Evolutionary conservation across 1,284 basidiomycete species (phyloP), one percentile per base, ranked within the genome.

Genomic region (Garcileccinum viscosum): DNA sequence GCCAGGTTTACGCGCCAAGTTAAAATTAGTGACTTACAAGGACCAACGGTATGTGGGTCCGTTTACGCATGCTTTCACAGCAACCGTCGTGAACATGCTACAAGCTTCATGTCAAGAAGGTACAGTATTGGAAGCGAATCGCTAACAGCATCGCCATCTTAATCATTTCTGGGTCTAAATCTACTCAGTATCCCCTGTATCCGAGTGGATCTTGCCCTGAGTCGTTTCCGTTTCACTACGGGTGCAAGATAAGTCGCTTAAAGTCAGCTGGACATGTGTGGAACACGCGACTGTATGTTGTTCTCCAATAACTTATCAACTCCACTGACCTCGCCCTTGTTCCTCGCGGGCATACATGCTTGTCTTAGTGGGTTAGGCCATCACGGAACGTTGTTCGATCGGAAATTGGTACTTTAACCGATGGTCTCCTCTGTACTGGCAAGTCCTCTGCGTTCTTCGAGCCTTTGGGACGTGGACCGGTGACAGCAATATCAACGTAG

Each of bases 21-120:
- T 35, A 1, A 59, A 71, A 68, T 4, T 27, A 50, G 47, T 15
- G 24, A 73, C 64, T 70, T 37, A 75, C 75, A 73, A 30, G 59
- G 65, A 71, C 59, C 75, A 38, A 74, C 50, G n/a, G 14, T 27
- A 17, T 2, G 27, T 53, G 15, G 30, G 42, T 44, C 42, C 22
- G 22, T 50, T 24, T 37, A 47, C 61, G 38, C 38, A 24, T 27
- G 19, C n/a, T 62, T 22, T 15, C 42, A n/a, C 42, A 32, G 44
- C 30, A 58, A 58, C 30, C 11, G 30, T 19, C 32, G 32, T 4
- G 50, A 53, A 19, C 50, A 27, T 47, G 42, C 44, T n/a, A n/a
- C n/a, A n/a, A n/a, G n/a, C n/a, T n/a, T n/a, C n/a, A n/a, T n/a
- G n/a, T n/a, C n/a, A n/a, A n/a, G n/a, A n/a, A n/a, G n/a, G n/a